These are phyloP conservation scores for Pythium sukuiense DNA, from an alignment of 352 stramenopile species.

Conservation along the genomic window DNA sequence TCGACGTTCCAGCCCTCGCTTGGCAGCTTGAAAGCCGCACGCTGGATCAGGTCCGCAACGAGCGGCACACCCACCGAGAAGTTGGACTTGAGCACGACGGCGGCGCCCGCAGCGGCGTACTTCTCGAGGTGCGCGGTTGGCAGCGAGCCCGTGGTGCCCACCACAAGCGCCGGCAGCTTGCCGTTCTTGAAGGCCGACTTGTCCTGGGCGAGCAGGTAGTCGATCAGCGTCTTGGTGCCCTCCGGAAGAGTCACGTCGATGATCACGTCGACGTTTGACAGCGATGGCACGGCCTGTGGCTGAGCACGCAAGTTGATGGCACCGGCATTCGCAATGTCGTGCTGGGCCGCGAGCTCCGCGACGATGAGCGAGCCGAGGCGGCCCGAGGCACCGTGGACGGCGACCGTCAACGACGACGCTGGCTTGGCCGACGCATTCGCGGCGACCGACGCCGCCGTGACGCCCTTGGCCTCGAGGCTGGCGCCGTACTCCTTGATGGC, in stretches of 20 bases:
- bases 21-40: constrained; percentile 73
- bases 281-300: constrained; percentile 32
- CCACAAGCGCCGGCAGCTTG: constrained; percentile 69
- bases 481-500: constrained; percentile 66
- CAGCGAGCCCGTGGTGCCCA: constrained; percentile 72
- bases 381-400: constrained; percentile 68
- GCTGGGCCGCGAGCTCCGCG: constrained; percentile 50
- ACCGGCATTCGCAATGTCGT: constrained; percentile 51
- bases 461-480: constrained; percentile 31
- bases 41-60: constrained; percentile 69
- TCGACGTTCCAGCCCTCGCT: constrained; percentile 78
- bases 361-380: constrained; percentile 77
- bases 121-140: constrained; percentile 55
- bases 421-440: constrained; percentile 17
- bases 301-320: constrained; percentile 61
- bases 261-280: constrained; percentile 60
- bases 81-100: constrained; percentile 79
- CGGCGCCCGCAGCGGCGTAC: constrained; percentile 52
- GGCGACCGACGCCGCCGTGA: constrained; percentile 27
- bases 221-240: constrained; percentile 64
- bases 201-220: constrained; percentile 55
- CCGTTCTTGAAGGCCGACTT: constrained; percentile 58
- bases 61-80: constrained; percentile 85
- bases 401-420: constrained; percentile 41
- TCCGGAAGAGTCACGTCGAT: constrained; percentile 78